Conservation (phyloP, 139 green algal genomes). For the Zygnema circumcarinatum region DNA sequence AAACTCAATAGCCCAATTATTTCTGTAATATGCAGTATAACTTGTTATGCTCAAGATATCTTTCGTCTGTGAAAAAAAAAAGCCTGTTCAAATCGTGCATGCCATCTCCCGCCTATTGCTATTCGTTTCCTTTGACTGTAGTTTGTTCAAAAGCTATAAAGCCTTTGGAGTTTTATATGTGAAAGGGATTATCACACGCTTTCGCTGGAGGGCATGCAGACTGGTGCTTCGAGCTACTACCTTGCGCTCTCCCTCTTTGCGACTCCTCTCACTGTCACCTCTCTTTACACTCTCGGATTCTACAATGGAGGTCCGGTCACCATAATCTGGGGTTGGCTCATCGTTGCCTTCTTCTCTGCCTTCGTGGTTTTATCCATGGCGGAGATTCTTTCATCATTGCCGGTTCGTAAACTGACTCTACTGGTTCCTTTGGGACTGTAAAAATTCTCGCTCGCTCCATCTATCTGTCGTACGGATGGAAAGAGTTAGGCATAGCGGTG, state of each 20-base stretch:
- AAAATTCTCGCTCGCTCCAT: too few species aligned
- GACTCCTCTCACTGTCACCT: conserved; percentile 1
- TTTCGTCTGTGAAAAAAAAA: too few species aligned
- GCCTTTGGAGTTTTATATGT: not conserved
- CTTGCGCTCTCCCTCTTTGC: conserved; percentile 1
- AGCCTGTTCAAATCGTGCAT: too few species aligned
- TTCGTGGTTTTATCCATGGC: conserved; percentile 62
- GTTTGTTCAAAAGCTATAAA: not conserved
- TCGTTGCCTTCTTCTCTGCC: conserved; percentile 55
- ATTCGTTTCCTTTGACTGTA: too few species aligned
- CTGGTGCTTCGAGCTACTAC: not conserved
- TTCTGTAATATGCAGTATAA: too few species aligned
- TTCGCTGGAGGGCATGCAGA: not conserved
- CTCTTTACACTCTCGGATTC: conserved; percentile 44
- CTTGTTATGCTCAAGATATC: too few species aligned
- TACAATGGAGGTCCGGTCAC: conserved; percentile 60
- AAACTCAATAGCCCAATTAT: too few species aligned
- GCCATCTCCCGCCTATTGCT: too few species aligned
- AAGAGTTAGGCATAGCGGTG: too few species aligned
- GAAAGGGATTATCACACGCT: not conserved
- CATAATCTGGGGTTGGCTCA: conserved; percentile 66
- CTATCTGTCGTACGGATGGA: too few species aligned
- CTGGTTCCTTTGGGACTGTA: too few species aligned
- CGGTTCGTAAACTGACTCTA: too few species aligned
- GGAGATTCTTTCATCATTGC: conserved; percentile 64